Evolutionary conservation across 257 asterid genomes (phyloP).

Genomic region (Eucommia ulmoides): DNA sequence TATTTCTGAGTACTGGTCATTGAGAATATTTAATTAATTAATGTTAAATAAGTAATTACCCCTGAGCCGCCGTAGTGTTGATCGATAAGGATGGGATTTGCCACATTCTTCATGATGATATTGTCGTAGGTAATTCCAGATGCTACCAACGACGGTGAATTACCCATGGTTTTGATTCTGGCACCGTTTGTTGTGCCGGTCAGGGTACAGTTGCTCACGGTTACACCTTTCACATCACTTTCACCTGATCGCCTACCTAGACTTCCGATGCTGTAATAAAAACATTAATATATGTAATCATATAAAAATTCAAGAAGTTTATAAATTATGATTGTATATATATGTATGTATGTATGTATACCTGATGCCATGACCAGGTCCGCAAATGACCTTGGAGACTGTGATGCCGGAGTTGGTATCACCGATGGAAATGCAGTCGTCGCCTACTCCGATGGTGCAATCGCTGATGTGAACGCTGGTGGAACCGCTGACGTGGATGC

Average conservation of each 20-base stretch:
- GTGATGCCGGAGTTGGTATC: slow-evolving; percentile 7
- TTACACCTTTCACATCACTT: neutral
- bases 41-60: too few species aligned
- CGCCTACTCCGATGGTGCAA: slow-evolving; percentile 30
- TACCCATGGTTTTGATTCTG: neutral
- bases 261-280: neutral
- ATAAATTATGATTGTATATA: too few species aligned
- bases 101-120: neutral
- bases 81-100: neutral
- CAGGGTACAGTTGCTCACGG: neutral
- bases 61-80: neutral
- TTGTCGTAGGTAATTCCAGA: neutral
- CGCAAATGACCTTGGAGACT: slow-evolving; percentile 14
- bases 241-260: neutral
- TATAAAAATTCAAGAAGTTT: too few species aligned
- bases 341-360: too few species aligned
- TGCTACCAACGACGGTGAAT: neutral
- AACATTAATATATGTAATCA: too few species aligned
- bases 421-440: slow-evolving; percentile 24
- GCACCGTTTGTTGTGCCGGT: neutral
- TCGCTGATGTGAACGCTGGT: slow-evolving; percentile 23
- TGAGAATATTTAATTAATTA: too few species aligned
- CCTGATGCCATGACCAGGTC: slow-evolving; percentile 34
- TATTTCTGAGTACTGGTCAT: too few species aligned
- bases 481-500: slow-evolving; percentile 38